Base-by-base conservation (phyloP, 2,329 filamentous ascomycete species). In the Botrytis hyacinthi region DNA sequence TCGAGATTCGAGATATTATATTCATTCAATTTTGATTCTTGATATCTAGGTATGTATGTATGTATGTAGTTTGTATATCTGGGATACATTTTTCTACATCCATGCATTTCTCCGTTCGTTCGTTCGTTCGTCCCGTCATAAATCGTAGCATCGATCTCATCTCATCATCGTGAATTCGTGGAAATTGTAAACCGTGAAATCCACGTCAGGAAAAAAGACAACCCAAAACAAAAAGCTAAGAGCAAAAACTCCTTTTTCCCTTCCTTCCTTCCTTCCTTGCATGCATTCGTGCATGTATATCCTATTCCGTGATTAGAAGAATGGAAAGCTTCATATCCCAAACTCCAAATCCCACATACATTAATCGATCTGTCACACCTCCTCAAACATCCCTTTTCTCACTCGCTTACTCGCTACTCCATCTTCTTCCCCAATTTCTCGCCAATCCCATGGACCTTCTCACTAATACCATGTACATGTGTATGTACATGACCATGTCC, bases 351-450 rank as follows among this genome's bases (percentile, higher is more conserved):
- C 48, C 48, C 6, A 18, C n/a, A n/a, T 40, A n/a, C 59, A 48
- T 40, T 40, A 62, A n/a, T 61, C 10, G 2, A 8, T 14, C 35
- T n/a, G 35, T 4, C 35, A 51, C n/a, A 37, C 37, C 26, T 62
- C n/a, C n/a, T 29, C 22, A 20, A 7, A 16, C 22, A 46, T 35
- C 29, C 14, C n/a, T 20, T 35, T 60, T 16, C 35, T 9, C 6
- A 18, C n/a, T 35, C 18, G 16, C 42, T 26, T 18, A 12, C 2
- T n/a, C 35, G 32, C 26, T 40, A 67, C 48, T 72, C 62, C 61
- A 59, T 72, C 14, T 72, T 68, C 48, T 54, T 59, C 20, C 70
- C 48, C 48, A 62, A 18, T 29, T 37, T 54, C 26, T 69, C 66
- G 5, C 48, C 66, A 26, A 65, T 32, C 0, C 40, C 51, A 42